Percentiles rank a stretch among this genome's conserved stretches.
These are phyloP conservation scores for Ophiostoma sp. DNA, from an alignment of 2,329 filamentous ascomycete species.

Conservation along the genomic window DNA sequence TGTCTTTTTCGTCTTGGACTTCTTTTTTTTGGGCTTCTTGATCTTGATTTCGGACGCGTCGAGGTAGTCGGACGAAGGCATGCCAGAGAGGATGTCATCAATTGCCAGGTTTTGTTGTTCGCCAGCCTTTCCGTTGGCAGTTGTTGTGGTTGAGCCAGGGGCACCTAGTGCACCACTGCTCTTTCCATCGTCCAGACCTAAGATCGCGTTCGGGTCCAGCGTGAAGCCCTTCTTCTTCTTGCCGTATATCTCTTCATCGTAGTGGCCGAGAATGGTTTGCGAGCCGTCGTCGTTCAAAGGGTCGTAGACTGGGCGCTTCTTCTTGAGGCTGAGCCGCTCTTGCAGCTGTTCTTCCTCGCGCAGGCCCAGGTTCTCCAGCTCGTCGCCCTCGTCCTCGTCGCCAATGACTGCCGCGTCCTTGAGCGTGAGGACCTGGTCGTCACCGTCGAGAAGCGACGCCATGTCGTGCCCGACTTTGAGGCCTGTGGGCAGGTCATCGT, in stretches of 20 bases:
- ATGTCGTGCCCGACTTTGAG: slow-evolving; percentile 90
- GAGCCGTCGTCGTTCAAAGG: slow-evolving; percentile 65
- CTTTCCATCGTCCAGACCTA: slow-evolving; percentile 62
- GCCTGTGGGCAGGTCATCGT: slow-evolving; percentile 72
- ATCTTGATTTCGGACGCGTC: slow-evolving; percentile 85
- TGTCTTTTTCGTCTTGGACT: slow-evolving; percentile 70
- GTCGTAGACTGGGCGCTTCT: slow-evolving; percentile 86
- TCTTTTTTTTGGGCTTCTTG: slow-evolving; percentile 90
- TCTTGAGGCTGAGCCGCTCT: slow-evolving; percentile 82
- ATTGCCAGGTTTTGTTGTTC: slow-evolving; percentile 74
- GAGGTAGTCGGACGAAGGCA: slow-evolving; percentile 80
- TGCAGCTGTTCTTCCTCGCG: slow-evolving; percentile 70
- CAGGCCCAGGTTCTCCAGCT: slow-evolving; percentile 76
- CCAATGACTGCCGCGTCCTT: slow-evolving; percentile 87
- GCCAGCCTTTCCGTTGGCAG: slow-evolving; percentile 30
- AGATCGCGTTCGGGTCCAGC: slow-evolving; percentile 74
- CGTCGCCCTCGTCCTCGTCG: slow-evolving; percentile 83
- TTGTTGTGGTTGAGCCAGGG: background rate
- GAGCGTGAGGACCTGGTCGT: slow-evolving; percentile 89
- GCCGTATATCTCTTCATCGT: slow-evolving; percentile 91
- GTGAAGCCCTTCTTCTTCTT: slow-evolving; percentile 90
- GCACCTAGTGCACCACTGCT: slow-evolving; percentile 34
- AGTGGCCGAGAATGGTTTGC: slow-evolving; percentile 76
- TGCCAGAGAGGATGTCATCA: slow-evolving; percentile 64
- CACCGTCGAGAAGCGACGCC: slow-evolving; percentile 74